Percentiles rank a stretch among this genome's conserved stretches.
These are phyloP conservation scores for Gynostemma pentaphyllum DNA, from an alignment of 306 rosid species.

Conservation along the genomic window DNA sequence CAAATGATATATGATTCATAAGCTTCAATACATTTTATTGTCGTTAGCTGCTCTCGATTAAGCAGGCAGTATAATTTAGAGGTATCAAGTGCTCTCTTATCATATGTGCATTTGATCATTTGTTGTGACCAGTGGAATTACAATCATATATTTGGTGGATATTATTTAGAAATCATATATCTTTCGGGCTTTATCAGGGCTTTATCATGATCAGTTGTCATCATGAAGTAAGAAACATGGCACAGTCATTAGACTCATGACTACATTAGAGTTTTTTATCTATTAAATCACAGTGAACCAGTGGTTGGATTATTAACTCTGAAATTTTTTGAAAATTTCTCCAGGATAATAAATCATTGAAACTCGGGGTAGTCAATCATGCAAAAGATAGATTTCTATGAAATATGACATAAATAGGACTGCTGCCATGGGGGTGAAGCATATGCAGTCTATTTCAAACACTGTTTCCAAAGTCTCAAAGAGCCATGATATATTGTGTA, in stretches of 20 bases:
- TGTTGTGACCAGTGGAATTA: neutral
- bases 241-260: neutral
- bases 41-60: neutral
- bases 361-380: neutral
- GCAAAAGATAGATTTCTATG: neutral
- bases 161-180: neutral
- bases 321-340: constrained; percentile 2
- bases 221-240: neutral
- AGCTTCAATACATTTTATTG: neutral
- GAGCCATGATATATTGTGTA: constrained; percentile 15
- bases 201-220: neutral
- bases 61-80: neutral
- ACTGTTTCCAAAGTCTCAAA: constrained; percentile 1
- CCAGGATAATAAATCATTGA: constrained; percentile 3
- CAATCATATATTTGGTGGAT: neutral
- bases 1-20: neutral
- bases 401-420: neutral
- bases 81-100: neutral
- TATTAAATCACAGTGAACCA: neutral
- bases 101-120: constrained; percentile 2
- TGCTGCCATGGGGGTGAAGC: constrained; percentile 8
- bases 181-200: neutral
- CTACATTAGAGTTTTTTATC: neutral
- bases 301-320: neutral
- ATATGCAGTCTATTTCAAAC: constrained; percentile 4